Conservation (phyloP, 257 asterid genomes). For the Nemophila menziesii region DNA sequence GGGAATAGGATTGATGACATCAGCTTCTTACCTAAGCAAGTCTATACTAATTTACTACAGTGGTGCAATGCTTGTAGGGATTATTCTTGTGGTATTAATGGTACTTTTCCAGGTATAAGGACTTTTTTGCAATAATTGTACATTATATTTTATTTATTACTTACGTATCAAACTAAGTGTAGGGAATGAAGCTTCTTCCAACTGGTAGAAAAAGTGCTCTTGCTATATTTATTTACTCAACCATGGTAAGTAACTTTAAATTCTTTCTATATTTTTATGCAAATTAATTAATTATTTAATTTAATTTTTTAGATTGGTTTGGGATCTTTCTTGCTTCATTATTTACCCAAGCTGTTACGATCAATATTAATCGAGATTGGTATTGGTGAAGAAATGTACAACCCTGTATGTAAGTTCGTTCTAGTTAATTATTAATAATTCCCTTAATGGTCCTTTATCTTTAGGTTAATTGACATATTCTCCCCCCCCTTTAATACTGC, state of each 20-base stretch:
- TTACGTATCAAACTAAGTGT: too few relatives aligned
- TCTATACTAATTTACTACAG: slow-evolving; percentile 73
- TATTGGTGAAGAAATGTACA: slow-evolving; percentile 69
- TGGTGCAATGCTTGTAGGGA: slow-evolving; percentile 71
- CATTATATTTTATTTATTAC: too few relatives aligned
- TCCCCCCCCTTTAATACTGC: slow-evolving; percentile 19
- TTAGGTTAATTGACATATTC: not conserved
- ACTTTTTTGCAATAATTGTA: too few relatives aligned
- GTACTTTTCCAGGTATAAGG: slow-evolving; percentile 87
- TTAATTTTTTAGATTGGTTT: slow-evolving; percentile 46
- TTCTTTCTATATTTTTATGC: slow-evolving; percentile 1
- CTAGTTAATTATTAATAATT: slow-evolving; percentile 15
- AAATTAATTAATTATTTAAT: not conserved
- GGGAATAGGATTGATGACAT: slow-evolving; percentile 46
- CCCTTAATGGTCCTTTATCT: slow-evolving; percentile 3
- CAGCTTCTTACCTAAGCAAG: slow-evolving; percentile 68
- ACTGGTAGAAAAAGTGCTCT: slow-evolving; percentile 69
- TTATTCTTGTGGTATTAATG: slow-evolving; percentile 64
- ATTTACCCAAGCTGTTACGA: slow-evolving; percentile 39
- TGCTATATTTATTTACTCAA: slow-evolving; percentile 62
- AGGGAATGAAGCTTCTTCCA: slow-evolving; percentile 99
- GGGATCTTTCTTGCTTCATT: slow-evolving; percentile 61
- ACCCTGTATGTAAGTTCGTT: slow-evolving; percentile 89
- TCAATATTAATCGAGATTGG: slow-evolving; percentile 52
- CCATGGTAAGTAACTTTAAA: slow-evolving; percentile 47